These are phyloP conservation scores for Beauveria bassiana DNA, from an alignment of 2,329 filamentous ascomycete species.

Conservation along the genomic window DNA sequence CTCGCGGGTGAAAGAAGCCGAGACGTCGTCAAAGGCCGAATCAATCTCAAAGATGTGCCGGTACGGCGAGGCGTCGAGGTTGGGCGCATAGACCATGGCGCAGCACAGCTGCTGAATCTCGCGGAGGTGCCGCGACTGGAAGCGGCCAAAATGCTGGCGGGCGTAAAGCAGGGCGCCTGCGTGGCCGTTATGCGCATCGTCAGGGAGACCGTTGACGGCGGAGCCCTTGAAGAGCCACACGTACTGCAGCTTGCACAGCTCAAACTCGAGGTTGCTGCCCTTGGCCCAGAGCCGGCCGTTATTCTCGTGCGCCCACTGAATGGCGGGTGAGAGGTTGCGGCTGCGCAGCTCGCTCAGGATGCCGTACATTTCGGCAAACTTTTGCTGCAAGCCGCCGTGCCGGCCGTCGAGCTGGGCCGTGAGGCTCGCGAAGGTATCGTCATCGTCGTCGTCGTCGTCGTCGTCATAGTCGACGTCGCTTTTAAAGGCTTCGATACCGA, in stretches of 20 bases:
- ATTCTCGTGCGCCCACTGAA: constrained; percentile 74
- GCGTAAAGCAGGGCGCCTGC: constrained; percentile 69
- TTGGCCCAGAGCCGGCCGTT: constrained; percentile 64
- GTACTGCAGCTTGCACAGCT: constrained; percentile 83
- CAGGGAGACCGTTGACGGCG: constrained; percentile 45
- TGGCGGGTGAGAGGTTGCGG: constrained; percentile 72
- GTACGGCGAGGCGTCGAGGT: constrained; percentile 73
- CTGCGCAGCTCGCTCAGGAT: constrained; percentile 73
- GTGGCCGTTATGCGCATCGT: constrained; percentile 47
- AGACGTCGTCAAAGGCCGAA: constrained; percentile 73
- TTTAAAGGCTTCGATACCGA: constrained; percentile 12
- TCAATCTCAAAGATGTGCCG: constrained; percentile 66
- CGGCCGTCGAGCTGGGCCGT: constrained; percentile 1
- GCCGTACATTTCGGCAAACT: constrained; percentile 85
- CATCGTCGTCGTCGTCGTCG: not conserved
- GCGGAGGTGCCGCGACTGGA: constrained; percentile 63
- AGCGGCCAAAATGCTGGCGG: constrained; percentile 61
- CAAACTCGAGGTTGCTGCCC: constrained; percentile 91
- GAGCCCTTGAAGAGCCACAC: constrained; percentile 75
- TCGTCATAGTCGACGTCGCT: not conserved
- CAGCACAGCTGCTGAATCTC: constrained; percentile 78
- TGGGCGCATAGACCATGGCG: constrained; percentile 71
- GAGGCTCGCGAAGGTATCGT: not conserved
- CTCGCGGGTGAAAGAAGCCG: constrained; percentile 81
- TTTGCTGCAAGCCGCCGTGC: constrained; percentile 55